These are phyloP conservation scores for Sechiopsis laciniata DNA, from an alignment of 306 rosid species.

Conservation along the genomic window DNA sequence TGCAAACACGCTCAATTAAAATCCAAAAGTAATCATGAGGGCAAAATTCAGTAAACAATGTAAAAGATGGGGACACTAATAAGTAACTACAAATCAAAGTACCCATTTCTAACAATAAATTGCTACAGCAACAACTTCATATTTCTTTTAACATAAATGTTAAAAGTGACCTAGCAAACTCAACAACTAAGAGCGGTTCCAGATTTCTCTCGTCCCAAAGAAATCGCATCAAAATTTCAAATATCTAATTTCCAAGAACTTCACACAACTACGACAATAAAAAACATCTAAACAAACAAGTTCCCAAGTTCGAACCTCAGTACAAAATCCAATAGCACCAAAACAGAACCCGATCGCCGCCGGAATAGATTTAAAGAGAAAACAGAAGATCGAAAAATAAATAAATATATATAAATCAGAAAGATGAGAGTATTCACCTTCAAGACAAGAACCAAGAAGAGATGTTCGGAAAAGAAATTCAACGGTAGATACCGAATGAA, in stretches of 20 bases:
- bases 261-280: neutral
- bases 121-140: neutral
- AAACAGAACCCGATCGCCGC: neutral
- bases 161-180: neutral
- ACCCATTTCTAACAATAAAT: neutral
- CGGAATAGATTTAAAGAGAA: neutral
- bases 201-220: neutral
- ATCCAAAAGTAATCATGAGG: too few relatives aligned
- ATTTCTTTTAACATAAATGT: neutral
- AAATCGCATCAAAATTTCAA: neutral
- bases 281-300: neutral
- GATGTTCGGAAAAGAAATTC: neutral
- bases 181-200: neutral
- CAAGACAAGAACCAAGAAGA: neutral
- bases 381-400: neutral
- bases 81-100: neutral
- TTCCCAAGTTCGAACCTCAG: neutral
- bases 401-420: neutral
- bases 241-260: neutral
- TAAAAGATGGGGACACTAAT: neutral
- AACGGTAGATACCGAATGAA: neutral
- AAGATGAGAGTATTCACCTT: neutral
- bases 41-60: neutral
- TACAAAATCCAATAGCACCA: neutral
- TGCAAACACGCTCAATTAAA: neutral